Base-by-base conservation (phyloP, 495 filamentous ascomycete genomes). In the Annulohypoxylon stygium region DNA sequence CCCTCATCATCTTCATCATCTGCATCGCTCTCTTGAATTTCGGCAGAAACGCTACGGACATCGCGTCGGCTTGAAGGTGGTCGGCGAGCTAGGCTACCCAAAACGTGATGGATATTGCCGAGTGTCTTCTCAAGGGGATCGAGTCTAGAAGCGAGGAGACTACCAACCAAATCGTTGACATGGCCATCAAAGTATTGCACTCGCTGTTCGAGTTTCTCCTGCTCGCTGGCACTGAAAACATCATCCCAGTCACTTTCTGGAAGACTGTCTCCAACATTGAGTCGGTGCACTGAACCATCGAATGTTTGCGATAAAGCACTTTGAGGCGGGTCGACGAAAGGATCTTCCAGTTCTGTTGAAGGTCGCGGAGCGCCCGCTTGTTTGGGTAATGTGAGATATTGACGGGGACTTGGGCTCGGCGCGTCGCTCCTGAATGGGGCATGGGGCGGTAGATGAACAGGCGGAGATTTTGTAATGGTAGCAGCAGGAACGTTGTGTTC, bases 161-260 rank as follows among this genome's bases (percentile, higher is more conserved):
- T 87, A 45, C 92, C 92, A 69, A 98, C 91, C 58, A 98, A 80
- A 12, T 93, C 88, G 76, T 97, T 92, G 64, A 98, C 91, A 75
- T 93, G 94, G 66, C 88, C 90, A 77, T 98, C 93, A 72, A 97
- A 97, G 84, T 97, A 97, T 48, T 86, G 85, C 25, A 85, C 85
- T 16, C 92, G 90, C 33, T 88, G 86, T 69, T 90, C 88, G 60
- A 97, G 85, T 79, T 94, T 97, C 57, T 87, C 87, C 67, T 96
- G 93, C 68, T 97, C 94, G 23, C 89, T 89, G 6, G 92, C 92
- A 26, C 91, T 93, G 67, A 97, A 88, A 61, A 91, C 90, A 78
- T 93, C 92, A 72, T 95, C 92, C 96, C 96, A 98, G 76, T 98
- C 95, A 70, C 93, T 97, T 69, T 89, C 85, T 43, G 92, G 91